Percentiles rank a stretch among this genome's conserved stretches.
These are phyloP conservation scores for Prunus persica DNA, from an alignment of 306 rosid genomes.

Conservation along the genomic window Prunus_persica_NCBIv2 NC_034012.1:5720501-5721000, in stretches of 20 bases:
- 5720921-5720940: neutral
- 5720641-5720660: neutral
- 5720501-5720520: neutral
- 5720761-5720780: neutral
- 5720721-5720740: neutral
- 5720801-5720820: neutral
- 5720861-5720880: neutral
- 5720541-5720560: neutral
- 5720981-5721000: neutral
- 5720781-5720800: neutral
- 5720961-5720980: neutral
- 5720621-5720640: neutral
- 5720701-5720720: neutral
- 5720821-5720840: neutral
- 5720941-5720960: neutral
- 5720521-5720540: neutral
- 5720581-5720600: neutral
- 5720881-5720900: neutral
- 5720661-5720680: neutral
- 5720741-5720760: neutral
- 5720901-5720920: neutral
- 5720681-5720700: neutral
- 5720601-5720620: neutral
- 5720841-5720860: neutral
- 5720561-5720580: neutral